phyloP scores from a whole-genome alignment of 805 yeast genomes.

The Grigorovia jiainica region DNA sequence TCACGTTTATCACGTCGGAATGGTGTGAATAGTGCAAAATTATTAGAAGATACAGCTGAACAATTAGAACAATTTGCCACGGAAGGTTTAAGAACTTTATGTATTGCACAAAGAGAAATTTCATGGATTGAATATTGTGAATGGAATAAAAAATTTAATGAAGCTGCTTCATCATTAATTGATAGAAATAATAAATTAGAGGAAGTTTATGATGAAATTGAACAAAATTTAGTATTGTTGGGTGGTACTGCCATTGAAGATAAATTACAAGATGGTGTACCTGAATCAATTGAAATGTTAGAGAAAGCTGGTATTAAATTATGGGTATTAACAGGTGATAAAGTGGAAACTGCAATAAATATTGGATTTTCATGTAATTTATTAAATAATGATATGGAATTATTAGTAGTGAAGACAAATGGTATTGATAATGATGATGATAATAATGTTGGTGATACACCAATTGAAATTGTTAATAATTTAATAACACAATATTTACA shows the following conservation, averaged over 20 bases:
- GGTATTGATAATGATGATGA: slow-evolving; percentile 42
- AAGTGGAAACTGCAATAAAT: slow-evolving; percentile 80
- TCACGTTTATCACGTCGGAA: slow-evolving; percentile 41
- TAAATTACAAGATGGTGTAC: slow-evolving; percentile 79
- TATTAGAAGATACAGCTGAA: slow-evolving; percentile 56
- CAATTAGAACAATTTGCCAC: slow-evolving; percentile 74
- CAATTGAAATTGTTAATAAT: slow-evolving; percentile 34
- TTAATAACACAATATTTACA: slow-evolving; percentile 44
- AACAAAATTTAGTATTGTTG: slow-evolving; percentile 50
- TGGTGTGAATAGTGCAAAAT: slow-evolving; percentile 33
- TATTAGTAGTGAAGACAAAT: slow-evolving; percentile 42
- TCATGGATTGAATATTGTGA: slow-evolving; percentile 49
- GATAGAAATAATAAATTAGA: slow-evolving; percentile 66
- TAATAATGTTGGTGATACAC: slow-evolving; percentile 28
- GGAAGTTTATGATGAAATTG: slow-evolving; percentile 63
- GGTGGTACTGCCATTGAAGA: slow-evolving; percentile 91
- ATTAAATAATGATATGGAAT: slow-evolving; percentile 66
- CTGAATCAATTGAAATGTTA: slow-evolving; percentile 62
- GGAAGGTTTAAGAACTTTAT: slow-evolving; percentile 76
- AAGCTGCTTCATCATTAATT: slow-evolving; percentile 55
- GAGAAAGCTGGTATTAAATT: slow-evolving; percentile 74
- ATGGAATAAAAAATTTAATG: slow-evolving; percentile 56
- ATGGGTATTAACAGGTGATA: slow-evolving; percentile 86
- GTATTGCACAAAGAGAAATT: slow-evolving; percentile 65
- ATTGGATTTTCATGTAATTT: slow-evolving; percentile 82